These are phyloP conservation scores for Lodderomyces theae DNA, from an alignment of 1,139 yeast species.

Conservation along the genomic window DNA sequence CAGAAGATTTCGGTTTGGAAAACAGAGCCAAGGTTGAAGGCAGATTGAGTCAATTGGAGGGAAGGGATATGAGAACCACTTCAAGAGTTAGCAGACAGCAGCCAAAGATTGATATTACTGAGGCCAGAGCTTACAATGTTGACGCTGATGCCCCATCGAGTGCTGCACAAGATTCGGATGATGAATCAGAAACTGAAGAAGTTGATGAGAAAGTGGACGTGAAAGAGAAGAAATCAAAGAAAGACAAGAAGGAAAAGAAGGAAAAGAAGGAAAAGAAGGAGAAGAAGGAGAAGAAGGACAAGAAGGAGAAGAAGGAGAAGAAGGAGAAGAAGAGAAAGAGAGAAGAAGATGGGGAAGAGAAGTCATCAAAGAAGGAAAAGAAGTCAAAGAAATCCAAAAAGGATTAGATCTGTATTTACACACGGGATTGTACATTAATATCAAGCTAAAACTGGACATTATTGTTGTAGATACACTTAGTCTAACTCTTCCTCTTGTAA, in stretches of 20 bases:
- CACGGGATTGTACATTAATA: slow-evolving; percentile 3
- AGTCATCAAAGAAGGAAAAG: slow-evolving; percentile 31
- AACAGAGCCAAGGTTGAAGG: slow-evolving; percentile 93
- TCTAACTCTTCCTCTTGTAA: neutral
- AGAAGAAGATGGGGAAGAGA: slow-evolving; percentile 5
- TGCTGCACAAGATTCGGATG: slow-evolving; percentile 34
- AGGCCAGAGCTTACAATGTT: slow-evolving; percentile 85
- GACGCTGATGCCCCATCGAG: slow-evolving; percentile 75
- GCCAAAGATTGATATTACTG: slow-evolving; percentile 79
- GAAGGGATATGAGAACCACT: slow-evolving; percentile 85
- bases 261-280: slow-evolving; percentile 38
- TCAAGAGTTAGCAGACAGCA: slow-evolving; percentile 72
- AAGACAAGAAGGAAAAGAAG: slow-evolving; percentile 43
- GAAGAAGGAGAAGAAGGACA: slow-evolving; percentile 41
- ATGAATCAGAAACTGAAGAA: slow-evolving; percentile 41
- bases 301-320: slow-evolving; percentile 42
- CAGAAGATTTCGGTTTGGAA: slow-evolving; percentile 87
- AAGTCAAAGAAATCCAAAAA: slow-evolving; percentile 24
- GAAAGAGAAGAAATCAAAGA: slow-evolving; percentile 29
- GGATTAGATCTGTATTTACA: slow-evolving; percentile 1
- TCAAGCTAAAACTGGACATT: slow-evolving; percentile 1
- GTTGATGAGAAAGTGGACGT: slow-evolving; percentile 27
- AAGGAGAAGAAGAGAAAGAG: slow-evolving; percentile 32
- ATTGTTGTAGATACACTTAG: neutral
- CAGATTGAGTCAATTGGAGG: slow-evolving; percentile 92